Percentiles rank a stretch among this genome's conserved stretches.
Conservation (phyloP, 495 filamentous ascomycete species). For the Terfezia boudieri region DNA sequence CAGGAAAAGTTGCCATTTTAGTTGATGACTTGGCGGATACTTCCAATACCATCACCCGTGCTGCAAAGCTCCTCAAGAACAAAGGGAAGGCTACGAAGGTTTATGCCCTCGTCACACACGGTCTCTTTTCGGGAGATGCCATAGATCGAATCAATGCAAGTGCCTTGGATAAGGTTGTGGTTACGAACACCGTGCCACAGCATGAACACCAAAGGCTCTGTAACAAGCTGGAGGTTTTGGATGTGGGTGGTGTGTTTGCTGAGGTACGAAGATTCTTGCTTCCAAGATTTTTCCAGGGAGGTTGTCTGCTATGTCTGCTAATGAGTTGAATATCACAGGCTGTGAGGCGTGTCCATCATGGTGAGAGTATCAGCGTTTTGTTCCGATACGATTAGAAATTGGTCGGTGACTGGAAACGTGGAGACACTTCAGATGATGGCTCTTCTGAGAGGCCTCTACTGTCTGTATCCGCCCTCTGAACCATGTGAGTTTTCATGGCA, state of each 20-base stretch:
- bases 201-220: conserved; percentile 51
- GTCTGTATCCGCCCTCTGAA: too few relatives aligned
- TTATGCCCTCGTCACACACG: conserved; percentile 82
- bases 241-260: conserved; percentile 79
- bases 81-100: conserved; percentile 75
- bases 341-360: conserved; percentile 89
- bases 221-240: conserved; percentile 74
- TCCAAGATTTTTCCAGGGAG: not conserved
- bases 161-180: conserved; percentile 70
- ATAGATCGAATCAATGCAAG: conserved; percentile 82
- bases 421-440: too few relatives aligned
- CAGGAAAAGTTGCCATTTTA: conserved; percentile 59
- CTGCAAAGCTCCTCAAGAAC: conserved; percentile 76
- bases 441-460: too few relatives aligned
- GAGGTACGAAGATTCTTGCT: conserved; percentile 31
- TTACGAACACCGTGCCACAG: conserved; percentile 88
- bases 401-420: too few relatives aligned
- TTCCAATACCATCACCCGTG: conserved; percentile 85
- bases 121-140: conserved; percentile 81
- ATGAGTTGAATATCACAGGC: conserved; percentile 28
- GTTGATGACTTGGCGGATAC: conserved; percentile 92
- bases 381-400: conserved; percentile 61
- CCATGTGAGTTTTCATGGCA: too few relatives aligned
- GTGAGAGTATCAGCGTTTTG: conserved; percentile 90
- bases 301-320: not conserved